Evolutionary conservation across 2,329 filamentous ascomycete genomes (phyloP).

Genomic region (Epichloe festucae): DNA sequence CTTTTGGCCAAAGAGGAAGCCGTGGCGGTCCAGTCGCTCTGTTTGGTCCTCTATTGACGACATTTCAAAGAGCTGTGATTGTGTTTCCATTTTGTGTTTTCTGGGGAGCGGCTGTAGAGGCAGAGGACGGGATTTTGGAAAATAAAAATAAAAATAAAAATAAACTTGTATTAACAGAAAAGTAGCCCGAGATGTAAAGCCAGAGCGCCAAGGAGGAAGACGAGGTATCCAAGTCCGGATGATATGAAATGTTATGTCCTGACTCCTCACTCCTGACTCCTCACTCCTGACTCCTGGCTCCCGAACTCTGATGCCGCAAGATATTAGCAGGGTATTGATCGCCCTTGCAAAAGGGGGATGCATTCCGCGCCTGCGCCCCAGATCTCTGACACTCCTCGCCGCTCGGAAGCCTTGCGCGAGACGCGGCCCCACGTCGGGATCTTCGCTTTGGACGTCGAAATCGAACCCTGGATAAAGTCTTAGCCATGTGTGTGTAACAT

Average conservation of each 20-base stretch:
- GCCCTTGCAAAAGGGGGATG: no score
- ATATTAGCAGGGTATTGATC: no score
- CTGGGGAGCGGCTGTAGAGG: not conserved
- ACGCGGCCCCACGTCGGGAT: not conserved
- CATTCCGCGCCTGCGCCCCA: no score
- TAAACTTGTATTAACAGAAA: not conserved
- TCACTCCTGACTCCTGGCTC: no score
- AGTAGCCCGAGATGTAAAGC: no score
- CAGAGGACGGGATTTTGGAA: not conserved
- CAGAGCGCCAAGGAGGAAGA: not conserved
- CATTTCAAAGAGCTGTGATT: not conserved
- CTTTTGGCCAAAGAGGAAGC: slow-evolving; percentile 45
- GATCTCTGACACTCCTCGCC: no score
- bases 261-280: no score
- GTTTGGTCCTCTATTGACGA: slow-evolving; percentile 5
- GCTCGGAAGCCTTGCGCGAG: no score
- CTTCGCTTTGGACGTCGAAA: not conserved
- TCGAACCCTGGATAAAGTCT: not conserved
- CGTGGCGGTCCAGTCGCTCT: slow-evolving; percentile 28
- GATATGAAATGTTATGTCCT: no score
- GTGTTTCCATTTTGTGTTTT: not conserved
- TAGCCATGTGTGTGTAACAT: not conserved
- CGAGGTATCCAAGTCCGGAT: no score
- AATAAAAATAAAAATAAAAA: not conserved
- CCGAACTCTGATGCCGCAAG: no score